Percentiles rank a stretch among this genome's conserved stretches.
phyloP scores from a whole-genome alignment of 2,329 filamentous ascomycete species.

The Helotiales sp. region DNA sequence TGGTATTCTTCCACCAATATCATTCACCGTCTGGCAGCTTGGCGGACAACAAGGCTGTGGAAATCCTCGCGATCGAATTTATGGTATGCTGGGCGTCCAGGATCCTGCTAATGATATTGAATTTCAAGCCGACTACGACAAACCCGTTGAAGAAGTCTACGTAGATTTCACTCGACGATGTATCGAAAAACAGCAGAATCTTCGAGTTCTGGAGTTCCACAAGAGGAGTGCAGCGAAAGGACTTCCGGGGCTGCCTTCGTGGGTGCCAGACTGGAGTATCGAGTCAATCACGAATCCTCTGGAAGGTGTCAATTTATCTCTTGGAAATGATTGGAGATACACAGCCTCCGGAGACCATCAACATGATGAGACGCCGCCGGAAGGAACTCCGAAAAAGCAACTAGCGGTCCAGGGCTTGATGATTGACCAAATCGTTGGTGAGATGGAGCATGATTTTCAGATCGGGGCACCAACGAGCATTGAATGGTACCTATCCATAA shows the following conservation, averaged over 20 bases:
- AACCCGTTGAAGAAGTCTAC: background rate
- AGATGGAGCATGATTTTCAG: conserved; percentile 3
- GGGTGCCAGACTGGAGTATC: conserved; percentile 5
- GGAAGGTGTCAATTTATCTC: background rate
- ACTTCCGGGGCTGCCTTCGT: background rate
- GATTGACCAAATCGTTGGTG: background rate
- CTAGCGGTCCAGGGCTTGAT: background rate
- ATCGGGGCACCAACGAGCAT: background rate
- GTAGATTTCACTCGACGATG: conserved; percentile 1
- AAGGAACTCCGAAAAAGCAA: background rate
- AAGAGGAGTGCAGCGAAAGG: background rate
- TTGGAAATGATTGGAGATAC: background rate
- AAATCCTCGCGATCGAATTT: conserved; percentile 3
- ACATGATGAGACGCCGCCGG: background rate
- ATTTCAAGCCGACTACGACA: background rate
- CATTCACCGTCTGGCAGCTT: conserved; percentile 3
- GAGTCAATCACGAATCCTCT: background rate
- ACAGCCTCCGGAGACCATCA: background rate
- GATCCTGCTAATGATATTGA: background rate
- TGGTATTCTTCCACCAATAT: background rate
- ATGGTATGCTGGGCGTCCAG: conserved; percentile 1
- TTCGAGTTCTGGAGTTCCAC: conserved; percentile 1
- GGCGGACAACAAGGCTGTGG: background rate
- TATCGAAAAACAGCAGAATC: background rate
- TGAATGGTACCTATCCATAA: conserved; percentile 3